Conservation (phyloP, 2,329 filamentous ascomycete species). For the Penicillium oxalicum region DNA sequence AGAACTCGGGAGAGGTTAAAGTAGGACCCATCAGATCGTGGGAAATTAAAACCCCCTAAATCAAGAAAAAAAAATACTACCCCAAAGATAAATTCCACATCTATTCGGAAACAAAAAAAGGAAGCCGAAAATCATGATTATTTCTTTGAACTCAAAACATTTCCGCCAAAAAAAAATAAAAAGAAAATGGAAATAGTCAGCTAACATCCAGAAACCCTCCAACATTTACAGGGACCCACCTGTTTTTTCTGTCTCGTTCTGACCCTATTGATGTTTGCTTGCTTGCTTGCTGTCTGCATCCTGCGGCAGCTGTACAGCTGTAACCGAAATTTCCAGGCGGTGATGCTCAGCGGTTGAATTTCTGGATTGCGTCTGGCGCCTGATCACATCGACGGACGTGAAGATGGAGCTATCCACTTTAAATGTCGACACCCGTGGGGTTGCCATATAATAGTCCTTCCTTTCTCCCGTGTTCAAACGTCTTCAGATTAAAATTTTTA, state of each 20-base stretch:
- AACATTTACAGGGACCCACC: conserved; percentile 16
- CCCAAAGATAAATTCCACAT: too few species aligned
- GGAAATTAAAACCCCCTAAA: conserved; percentile 1
- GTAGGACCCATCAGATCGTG: not conserved
- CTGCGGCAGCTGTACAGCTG: conserved; percentile 31
- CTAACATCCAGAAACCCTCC: not conserved
- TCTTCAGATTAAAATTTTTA: conserved; percentile 13
- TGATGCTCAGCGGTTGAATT: conserved; percentile 29
- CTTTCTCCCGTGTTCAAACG: conserved; percentile 18
- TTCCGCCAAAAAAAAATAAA: conserved; percentile 5
- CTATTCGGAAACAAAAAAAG: too few species aligned
- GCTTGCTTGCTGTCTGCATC: conserved; percentile 27
- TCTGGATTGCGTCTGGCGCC: conserved; percentile 23
- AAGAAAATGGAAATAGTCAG: not conserved
- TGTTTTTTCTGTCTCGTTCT: conserved; percentile 22
- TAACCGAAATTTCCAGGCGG: conserved; percentile 27
- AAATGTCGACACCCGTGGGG: conserved; percentile 14
- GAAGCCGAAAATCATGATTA: too few species aligned
- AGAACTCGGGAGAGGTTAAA: too few species aligned
- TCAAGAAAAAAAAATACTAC: not conserved
- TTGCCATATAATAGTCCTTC: conserved; percentile 21
- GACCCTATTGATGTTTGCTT: conserved; percentile 26
- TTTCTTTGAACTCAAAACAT: too few species aligned
- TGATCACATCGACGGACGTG: conserved; percentile 29
- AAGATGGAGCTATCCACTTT: conserved; percentile 28